A percentile compares a stretch with the other conserved stretches of the same genome.
Evolutionary conservation across 2,329 filamentous ascomycete genomes (phyloP).

Genomic region (Neoscytalidium dimidiatum): DNA sequence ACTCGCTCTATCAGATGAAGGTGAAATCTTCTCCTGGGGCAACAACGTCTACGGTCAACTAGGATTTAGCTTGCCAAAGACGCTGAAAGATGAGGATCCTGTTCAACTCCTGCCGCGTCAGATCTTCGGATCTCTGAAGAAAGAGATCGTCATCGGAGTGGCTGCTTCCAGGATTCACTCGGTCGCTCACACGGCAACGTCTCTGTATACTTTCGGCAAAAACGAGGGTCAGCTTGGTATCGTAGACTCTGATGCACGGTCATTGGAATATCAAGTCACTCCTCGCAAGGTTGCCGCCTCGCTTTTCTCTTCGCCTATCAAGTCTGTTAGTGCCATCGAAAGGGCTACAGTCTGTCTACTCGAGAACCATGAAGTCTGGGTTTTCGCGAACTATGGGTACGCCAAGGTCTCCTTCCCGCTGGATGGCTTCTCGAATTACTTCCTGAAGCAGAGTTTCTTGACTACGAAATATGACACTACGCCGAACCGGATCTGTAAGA

Average conservation of each 20-base stretch:
- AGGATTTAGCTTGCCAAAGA: conserved; percentile 75
- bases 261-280: conserved; percentile 76
- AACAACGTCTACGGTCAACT: conserved; percentile 83
- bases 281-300: conserved; percentile 89
- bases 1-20: conserved; percentile 78
- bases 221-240: conserved; percentile 92
- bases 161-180: conserved; percentile 92
- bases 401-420: conserved; percentile 84
- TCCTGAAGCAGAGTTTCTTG: conserved; percentile 66
- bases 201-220: conserved; percentile 91
- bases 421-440: conserved; percentile 70
- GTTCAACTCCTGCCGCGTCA: conserved; percentile 81
- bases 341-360: conserved; percentile 84
- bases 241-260: conserved; percentile 92
- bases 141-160: conserved; percentile 76
- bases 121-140: conserved; percentile 88
- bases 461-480: conserved; percentile 65
- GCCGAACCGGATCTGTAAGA: conserved; percentile 70
- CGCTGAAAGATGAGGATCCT: conserved; percentile 75
- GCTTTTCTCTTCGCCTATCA: conserved; percentile 71
- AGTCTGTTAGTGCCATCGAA: conserved; percentile 84
- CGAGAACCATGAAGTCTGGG: conserved; percentile 84
- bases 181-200: conserved; percentile 77
- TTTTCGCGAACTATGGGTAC: conserved; percentile 95
- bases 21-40: conserved; percentile 95